Conservation (phyloP, 495 filamentous ascomycete species). For the Parathielavia hyrcaniae region DNA sequence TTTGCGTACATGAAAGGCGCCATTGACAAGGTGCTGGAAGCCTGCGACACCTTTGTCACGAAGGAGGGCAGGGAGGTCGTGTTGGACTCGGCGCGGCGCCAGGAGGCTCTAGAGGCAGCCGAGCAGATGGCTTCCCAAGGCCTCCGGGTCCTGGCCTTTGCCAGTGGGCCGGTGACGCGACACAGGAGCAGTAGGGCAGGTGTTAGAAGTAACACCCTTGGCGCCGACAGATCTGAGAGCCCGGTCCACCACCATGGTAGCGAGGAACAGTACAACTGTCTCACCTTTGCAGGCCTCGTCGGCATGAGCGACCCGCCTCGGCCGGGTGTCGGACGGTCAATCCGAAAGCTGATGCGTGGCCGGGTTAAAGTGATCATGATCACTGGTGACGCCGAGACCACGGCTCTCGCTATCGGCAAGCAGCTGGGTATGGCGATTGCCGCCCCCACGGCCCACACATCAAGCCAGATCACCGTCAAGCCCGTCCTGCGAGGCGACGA, state of each 20-base stretch:
- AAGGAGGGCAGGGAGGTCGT: conserved; percentile 81
- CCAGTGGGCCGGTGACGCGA: conserved; percentile 58
- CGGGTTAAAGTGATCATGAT: conserved; percentile 98
- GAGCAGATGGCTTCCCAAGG: conserved; percentile 88
- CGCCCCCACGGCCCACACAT: conserved; percentile 39
- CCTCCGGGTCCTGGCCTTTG: conserved; percentile 87
- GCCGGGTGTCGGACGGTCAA: conserved; percentile 80
- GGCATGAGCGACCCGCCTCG: conserved; percentile 97
- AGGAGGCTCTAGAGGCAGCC: conserved; percentile 71
- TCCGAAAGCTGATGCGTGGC: conserved; percentile 84
- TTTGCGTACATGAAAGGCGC: conserved; percentile 93
- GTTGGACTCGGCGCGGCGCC: conserved; percentile 68
- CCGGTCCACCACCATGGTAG: conserved; percentile 40
- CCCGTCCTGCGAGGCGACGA: conserved; percentile 83
- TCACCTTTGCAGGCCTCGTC: conserved; percentile 85
- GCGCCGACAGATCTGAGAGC: conserved; percentile 35
- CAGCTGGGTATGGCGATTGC: conserved; percentile 83
- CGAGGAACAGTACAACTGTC: conserved; percentile 70
- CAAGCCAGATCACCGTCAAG: conserved; percentile 46
- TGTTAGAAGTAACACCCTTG: conserved; percentile 33
- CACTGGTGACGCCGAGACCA: conserved; percentile 91
- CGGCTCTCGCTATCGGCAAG: conserved; percentile 84
- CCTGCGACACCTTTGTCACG: conserved; percentile 86
- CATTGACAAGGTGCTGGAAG: conserved; percentile 75
- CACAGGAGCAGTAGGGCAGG: conserved; percentile 13